Conservation (phyloP, 129 eudicot genomes). For the Kitagawia praeruptora region DNA sequence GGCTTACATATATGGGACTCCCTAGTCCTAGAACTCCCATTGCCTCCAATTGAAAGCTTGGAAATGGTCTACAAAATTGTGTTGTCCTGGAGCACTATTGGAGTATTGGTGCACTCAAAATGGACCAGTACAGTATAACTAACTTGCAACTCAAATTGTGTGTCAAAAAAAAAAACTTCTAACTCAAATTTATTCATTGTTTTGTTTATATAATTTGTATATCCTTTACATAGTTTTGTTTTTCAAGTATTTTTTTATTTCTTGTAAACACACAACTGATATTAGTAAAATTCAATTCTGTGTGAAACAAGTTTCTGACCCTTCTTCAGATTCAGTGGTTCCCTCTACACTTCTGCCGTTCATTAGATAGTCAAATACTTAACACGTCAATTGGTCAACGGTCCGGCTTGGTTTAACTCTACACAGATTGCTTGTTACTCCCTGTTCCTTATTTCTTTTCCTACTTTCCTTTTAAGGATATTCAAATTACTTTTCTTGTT, state of each 20-base stretch:
- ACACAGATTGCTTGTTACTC: not conserved
- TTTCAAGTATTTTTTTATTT: not conserved
- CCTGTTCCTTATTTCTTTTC: no score
- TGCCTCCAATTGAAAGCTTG: slow-evolving; percentile 4
- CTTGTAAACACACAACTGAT: not conserved
- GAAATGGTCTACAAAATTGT: not conserved
- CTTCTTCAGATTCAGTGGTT: not conserved
- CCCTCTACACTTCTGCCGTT: not conserved
- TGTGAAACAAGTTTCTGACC: not conserved
- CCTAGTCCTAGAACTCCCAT: slow-evolving; percentile 29
- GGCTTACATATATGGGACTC: slow-evolving; percentile 33
- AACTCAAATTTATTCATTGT: not conserved
- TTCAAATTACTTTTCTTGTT: no score
- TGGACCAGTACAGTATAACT: not conserved
- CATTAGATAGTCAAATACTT: not conserved
- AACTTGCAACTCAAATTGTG: not conserved
- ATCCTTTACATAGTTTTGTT: not conserved
- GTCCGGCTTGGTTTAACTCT: not conserved
- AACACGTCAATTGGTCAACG: not conserved
- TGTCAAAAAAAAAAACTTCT: not conserved
- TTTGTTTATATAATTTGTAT: not conserved
- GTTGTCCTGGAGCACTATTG: not conserved
- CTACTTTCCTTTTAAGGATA: no score
- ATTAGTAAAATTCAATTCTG: not conserved
- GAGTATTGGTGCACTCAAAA: not conserved